These are phyloP conservation scores for Dendrocalamus sinicus DNA, from an alignment of 176 grass and related monocot genomes.

Conservation along the genomic window DNA sequence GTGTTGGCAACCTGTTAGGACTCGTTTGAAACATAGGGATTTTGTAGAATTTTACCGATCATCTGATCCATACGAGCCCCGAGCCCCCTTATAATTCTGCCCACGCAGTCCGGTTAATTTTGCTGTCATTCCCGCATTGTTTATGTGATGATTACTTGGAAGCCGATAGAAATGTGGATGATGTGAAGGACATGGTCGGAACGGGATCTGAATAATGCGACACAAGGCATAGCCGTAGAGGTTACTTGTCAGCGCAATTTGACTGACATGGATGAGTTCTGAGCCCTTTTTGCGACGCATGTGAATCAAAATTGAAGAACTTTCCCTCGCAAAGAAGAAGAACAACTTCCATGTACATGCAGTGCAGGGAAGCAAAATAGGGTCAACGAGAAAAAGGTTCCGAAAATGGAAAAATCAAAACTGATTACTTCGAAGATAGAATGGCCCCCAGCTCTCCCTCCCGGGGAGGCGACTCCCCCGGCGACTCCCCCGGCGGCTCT, in stretches of 20 bases:
- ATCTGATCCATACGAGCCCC: not conserved
- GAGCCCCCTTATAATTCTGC: not conserved
- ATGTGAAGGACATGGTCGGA: not conserved
- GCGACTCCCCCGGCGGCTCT: too few relatives aligned
- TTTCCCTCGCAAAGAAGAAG: too few relatives aligned
- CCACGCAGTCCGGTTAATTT: not conserved
- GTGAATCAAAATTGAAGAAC: not conserved
- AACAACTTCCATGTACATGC: too few relatives aligned
- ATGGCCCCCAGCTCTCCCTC: too few relatives aligned
- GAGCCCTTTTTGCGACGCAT: not conserved
- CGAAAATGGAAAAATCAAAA: not conserved
- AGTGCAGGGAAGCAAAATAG: not conserved
- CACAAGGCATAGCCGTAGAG: not conserved
- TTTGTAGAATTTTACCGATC: not conserved
- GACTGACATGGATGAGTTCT: not conserved
- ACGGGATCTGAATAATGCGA: not conserved
- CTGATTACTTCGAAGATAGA: not conserved
- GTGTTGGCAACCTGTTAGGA: not conserved
- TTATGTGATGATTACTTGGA: not conserved
- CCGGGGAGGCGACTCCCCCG: too few relatives aligned
- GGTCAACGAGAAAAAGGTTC: not conserved
- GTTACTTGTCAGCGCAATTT: not conserved
- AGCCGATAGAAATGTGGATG: not conserved
- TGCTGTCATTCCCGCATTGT: not conserved
- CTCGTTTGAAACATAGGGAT: too few relatives aligned